Conservation (phyloP, 805 yeast genomes). For the Myxozyma geophila region DNA sequence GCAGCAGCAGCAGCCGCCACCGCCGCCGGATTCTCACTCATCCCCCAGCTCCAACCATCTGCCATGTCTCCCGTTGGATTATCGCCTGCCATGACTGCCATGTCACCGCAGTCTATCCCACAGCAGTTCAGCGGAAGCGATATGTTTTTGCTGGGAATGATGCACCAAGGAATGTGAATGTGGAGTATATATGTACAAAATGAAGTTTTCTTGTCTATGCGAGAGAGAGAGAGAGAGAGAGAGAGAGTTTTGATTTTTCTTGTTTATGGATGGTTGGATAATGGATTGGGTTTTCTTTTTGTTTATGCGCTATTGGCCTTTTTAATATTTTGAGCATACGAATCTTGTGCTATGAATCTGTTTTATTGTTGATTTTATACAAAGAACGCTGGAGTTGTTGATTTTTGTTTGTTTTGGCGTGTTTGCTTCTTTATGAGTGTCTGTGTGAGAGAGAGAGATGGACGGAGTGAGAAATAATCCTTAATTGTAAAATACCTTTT, state of each 20-base stretch:
- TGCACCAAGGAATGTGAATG: neutral
- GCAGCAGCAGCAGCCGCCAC: neutral
- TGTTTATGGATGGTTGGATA: neutral
- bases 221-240: neutral
- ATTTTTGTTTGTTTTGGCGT: too few relatives aligned
- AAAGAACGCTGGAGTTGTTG: too few relatives aligned
- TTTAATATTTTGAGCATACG: neutral
- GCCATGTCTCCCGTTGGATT: neutral
- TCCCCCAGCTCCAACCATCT: slow-evolving; percentile 10
- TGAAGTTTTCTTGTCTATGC: neutral
- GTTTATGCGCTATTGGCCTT: neutral
- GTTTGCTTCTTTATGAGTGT: too few relatives aligned
- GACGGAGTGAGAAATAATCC: too few relatives aligned
- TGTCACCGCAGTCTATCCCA: neutral
- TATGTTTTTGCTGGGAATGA: neutral
- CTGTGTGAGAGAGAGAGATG: too few relatives aligned
- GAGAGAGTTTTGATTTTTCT: neutral
- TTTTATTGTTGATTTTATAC: too few relatives aligned
- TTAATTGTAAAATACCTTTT: too few relatives aligned
- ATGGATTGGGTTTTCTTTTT: neutral
- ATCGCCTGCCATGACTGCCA: too few relatives aligned
- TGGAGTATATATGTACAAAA: neutral
- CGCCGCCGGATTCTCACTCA: too few relatives aligned
- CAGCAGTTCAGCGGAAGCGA: slow-evolving; percentile 8
- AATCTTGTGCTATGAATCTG: too few relatives aligned